Conservation (phyloP, 140 eudicot genomes). For the Ambrosia hybrid region DNA sequence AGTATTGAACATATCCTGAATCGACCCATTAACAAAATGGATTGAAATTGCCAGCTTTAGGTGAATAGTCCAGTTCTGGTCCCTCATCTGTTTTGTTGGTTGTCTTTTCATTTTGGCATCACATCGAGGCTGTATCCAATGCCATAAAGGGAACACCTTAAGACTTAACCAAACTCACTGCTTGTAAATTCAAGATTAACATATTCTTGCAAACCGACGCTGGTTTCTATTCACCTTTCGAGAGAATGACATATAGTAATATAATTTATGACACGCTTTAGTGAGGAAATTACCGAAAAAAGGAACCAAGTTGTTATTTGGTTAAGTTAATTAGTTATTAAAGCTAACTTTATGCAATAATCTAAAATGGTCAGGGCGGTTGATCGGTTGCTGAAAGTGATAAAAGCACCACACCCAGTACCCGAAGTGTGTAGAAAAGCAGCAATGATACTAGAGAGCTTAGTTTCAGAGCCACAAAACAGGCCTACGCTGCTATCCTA, state of each 20-base stretch:
- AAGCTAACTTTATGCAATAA: neutral
- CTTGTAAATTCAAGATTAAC: no score
- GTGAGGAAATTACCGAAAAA: neutral
- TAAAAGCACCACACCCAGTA: conserved; percentile 85
- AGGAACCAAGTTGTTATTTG: neutral
- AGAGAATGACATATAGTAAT: neutral
- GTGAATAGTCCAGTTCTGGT: no score
- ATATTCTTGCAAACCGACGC: no score
- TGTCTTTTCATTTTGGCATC: no score
- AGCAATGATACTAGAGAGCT: conserved; percentile 75
- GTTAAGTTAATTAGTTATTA: neutral
- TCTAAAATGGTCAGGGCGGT: conserved; percentile 62
- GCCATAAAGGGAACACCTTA: no score
- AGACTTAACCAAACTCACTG: no score
- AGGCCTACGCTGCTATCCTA: conserved; percentile 64
- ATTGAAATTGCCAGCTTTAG: no score
- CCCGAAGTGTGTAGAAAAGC: conserved; percentile 99
- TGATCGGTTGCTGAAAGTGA: conserved; percentile 82
- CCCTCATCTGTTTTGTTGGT: no score
- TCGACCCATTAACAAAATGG: no score
- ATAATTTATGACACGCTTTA: neutral
- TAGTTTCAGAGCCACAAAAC: conserved; percentile 95
- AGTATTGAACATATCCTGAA: no score
- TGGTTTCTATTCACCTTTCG: neutral
- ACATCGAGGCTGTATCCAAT: no score